Evolutionary conservation across 2,329 filamentous ascomycete genomes (phyloP).

Genomic region (Botryosphaeria agaves): DNA sequence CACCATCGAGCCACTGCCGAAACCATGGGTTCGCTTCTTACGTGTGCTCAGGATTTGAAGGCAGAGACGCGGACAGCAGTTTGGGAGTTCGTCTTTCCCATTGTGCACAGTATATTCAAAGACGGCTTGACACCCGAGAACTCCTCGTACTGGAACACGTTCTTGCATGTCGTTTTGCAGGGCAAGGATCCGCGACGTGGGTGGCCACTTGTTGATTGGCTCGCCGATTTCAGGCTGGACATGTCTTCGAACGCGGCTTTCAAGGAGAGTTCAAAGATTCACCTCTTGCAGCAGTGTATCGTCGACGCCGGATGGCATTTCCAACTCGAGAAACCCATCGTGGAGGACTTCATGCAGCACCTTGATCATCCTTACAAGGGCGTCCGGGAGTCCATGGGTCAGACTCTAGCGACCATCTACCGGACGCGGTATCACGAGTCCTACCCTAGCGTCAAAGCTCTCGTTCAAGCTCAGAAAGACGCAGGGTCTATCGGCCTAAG

Average conservation of each 20-base stretch:
- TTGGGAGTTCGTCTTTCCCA: slow-evolving; percentile 82
- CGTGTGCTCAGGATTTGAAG: slow-evolving; percentile 63
- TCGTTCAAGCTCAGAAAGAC: slow-evolving; percentile 63
- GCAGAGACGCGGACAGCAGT: slow-evolving; percentile 55
- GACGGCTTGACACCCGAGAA: slow-evolving; percentile 92
- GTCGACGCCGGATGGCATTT: slow-evolving; percentile 92
- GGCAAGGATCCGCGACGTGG: slow-evolving; percentile 77
- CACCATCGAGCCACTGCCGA: slow-evolving; percentile 92
- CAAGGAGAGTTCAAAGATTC: slow-evolving; percentile 95
- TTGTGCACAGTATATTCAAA: slow-evolving; percentile 71
- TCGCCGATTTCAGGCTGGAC: slow-evolving; percentile 76
- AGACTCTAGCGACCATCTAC: slow-evolving; percentile 75
- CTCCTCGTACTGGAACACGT: slow-evolving; percentile 84
- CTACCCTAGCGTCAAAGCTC: slow-evolving; percentile 57
- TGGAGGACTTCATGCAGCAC: slow-evolving; percentile 76
- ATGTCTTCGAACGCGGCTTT: slow-evolving; percentile 94
- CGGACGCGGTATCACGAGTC: slow-evolving; percentile 89
- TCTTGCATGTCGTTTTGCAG: slow-evolving; percentile 75
- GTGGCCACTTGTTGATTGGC: slow-evolving; percentile 68
- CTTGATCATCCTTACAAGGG: slow-evolving; percentile 97
- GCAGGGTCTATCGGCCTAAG: slow-evolving; percentile 69
- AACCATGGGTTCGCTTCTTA: slow-evolving; percentile 73
- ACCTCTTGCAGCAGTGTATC: slow-evolving; percentile 75
- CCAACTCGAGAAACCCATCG: slow-evolving; percentile 70
- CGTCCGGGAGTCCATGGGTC: slow-evolving; percentile 85